These are phyloP conservation scores for Exophiala mesophila DNA, from an alignment of 2,329 filamentous ascomycete genomes.

Conservation along the genomic window DNA sequence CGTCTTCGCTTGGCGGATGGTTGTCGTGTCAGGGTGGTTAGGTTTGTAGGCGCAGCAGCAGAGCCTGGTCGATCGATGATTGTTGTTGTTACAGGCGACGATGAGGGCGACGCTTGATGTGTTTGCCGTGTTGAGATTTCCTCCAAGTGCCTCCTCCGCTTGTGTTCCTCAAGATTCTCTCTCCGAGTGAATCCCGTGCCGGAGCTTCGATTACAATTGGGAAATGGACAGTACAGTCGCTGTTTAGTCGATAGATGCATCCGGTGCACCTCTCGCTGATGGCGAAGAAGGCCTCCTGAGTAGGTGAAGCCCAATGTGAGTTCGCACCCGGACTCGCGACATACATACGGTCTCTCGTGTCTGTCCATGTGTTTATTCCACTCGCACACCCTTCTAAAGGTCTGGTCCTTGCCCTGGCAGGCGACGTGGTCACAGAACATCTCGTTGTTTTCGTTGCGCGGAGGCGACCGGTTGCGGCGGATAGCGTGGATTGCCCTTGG, in stretches of 20 bases:
- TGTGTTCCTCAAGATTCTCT: constrained; percentile 90
- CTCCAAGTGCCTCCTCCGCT: constrained; percentile 71
- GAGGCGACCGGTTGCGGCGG: constrained; percentile 35
- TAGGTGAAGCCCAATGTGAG: constrained; percentile 95
- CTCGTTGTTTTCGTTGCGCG: constrained; percentile 64
- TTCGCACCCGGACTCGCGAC: constrained; percentile 73
- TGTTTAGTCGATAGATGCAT: constrained; percentile 85
- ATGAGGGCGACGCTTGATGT: constrained; percentile 4
- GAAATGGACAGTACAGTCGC: constrained; percentile 71
- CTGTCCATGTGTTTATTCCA: constrained; percentile 99
- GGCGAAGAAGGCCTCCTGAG: constrained; percentile 79
- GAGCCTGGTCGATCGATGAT: neutral
- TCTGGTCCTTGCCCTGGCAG: constrained; percentile 60
- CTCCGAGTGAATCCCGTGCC: constrained; percentile 88
- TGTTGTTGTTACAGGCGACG: constrained; percentile 4
- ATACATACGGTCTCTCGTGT: constrained; percentile 89
- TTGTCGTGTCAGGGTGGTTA: constrained; percentile 1
- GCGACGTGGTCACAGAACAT: constrained; percentile 68
- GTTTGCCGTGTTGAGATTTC: constrained; percentile 8
- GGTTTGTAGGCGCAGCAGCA: neutral
- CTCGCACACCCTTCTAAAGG: constrained; percentile 80
- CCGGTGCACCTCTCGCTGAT: constrained; percentile 89
- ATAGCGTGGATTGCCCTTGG: too few species aligned
- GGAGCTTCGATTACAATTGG: constrained; percentile 80
- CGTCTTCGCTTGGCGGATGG: neutral